These are phyloP conservation scores for Citrus sp. DNA, from an alignment of 345 rosid species.

Conservation along the genomic window DNA sequence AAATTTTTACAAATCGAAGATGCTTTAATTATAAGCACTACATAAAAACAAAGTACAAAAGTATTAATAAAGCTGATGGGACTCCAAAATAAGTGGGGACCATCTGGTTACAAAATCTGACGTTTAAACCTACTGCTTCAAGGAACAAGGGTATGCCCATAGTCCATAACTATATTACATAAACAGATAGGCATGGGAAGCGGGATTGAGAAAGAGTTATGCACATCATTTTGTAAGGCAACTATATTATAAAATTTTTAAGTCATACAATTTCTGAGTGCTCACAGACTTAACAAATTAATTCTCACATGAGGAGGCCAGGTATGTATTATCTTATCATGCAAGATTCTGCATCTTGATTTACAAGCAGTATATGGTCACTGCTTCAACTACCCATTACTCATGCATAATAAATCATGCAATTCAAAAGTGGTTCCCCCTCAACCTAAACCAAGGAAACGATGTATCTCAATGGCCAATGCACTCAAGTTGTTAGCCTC, in stretches of 20 bases:
- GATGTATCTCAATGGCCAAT: neutral
- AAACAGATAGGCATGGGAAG: neutral
- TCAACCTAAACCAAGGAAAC: conserved; percentile 2
- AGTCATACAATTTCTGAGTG: neutral
- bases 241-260: neutral
- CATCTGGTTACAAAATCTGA: neutral
- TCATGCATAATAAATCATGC: neutral
- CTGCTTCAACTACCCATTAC: neutral
- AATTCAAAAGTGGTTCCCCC: neutral
- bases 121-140: neutral
- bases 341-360: conserved; percentile 4
- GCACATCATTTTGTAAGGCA: neutral
- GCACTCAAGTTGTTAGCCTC: neutral
- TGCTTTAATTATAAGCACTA: neutral
- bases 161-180: neutral
- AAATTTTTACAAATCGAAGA: neutral
- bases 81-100: neutral
- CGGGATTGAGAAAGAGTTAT: neutral
- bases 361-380: neutral
- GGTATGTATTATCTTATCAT: neutral
- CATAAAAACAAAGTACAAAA: neutral
- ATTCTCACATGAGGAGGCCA: neutral
- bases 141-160: neutral
- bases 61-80: neutral
- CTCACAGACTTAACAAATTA: neutral